These are phyloP conservation scores for Aureobasidium musti DNA, from an alignment of 2,329 filamentous ascomycete genomes.

Conservation along the genomic window DNA sequence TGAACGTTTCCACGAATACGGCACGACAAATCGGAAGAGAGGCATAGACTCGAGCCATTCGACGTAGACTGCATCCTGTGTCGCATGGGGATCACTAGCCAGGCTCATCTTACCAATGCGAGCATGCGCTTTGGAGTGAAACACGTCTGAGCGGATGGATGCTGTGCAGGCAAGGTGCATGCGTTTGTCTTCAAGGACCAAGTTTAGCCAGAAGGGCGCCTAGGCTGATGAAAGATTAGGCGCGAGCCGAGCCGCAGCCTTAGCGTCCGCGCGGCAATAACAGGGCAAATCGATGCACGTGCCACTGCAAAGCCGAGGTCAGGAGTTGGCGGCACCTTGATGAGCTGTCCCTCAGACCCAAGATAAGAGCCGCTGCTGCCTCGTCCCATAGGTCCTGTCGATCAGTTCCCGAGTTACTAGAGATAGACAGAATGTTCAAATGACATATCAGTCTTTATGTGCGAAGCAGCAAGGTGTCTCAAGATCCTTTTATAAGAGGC, in stretches of 20 bases:
- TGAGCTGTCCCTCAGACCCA: not conserved
- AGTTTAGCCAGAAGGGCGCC: conserved; percentile 2
- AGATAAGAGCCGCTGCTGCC: conserved; percentile 10
- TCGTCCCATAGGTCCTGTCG: not conserved
- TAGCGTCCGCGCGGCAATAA: conserved; percentile 21
- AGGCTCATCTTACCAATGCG: not conserved
- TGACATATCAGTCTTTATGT: not conserved
- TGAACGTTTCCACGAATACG: conserved; percentile 3
- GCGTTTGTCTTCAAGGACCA: not conserved
- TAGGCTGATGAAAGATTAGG: conserved; percentile 21
- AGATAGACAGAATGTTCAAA: conserved; percentile 3
- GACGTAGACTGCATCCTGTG: not conserved
- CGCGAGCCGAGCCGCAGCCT: conserved; percentile 24
- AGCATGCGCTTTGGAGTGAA: conserved; percentile 3
- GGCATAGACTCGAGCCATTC: not conserved
- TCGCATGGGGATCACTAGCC: not conserved
- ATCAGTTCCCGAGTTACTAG: not conserved
- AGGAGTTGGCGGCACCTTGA: conserved; percentile 12
- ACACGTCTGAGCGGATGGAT: not conserved
- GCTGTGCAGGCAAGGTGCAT: conserved; percentile 12
- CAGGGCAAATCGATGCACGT: not conserved
- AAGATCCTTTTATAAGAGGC: not conserved
- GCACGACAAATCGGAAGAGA: not conserved
- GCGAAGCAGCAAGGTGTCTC: not conserved
- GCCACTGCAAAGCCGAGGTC: conserved; percentile 16